Conservation (phyloP, 1,284 basidiomycete species). For the Cutaneotrichosporon spelunceum region DNA sequence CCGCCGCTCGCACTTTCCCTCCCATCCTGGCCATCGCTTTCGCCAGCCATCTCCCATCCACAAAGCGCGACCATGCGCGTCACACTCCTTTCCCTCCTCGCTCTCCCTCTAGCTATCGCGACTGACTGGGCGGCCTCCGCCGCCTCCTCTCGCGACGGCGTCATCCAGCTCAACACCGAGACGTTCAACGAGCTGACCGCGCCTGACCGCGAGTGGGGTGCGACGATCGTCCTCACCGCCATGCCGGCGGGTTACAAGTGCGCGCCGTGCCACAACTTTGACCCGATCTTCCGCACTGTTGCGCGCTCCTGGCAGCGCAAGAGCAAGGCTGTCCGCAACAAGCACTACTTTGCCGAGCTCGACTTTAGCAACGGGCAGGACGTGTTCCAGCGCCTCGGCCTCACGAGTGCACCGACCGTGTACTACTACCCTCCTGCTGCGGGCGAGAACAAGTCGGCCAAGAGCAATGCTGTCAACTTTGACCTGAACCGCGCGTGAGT, state of each 20-base stretch:
- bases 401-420: slow-evolving; percentile 75
- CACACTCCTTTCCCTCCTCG: slow-evolving; percentile 21
- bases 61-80: slow-evolving; percentile 27
- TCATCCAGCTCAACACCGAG: slow-evolving; percentile 72
- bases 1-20: background rate
- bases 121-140: slow-evolving; percentile 58
- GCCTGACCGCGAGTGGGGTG: slow-evolving; percentile 74
- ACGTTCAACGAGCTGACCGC: slow-evolving; percentile 66
- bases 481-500: slow-evolving; percentile 67
- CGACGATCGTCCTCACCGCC: slow-evolving; percentile 79
- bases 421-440: slow-evolving; percentile 69
- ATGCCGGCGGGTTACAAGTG: slow-evolving; percentile 68
- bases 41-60: background rate
- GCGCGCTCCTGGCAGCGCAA: slow-evolving; percentile 70
- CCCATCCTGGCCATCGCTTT: background rate
- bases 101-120: slow-evolving; percentile 29
- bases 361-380: slow-evolving; percentile 74
- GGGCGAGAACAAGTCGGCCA: slow-evolving; percentile 62
- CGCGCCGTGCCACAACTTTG: slow-evolving; percentile 63
- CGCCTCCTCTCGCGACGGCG: slow-evolving; percentile 62
- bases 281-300: slow-evolving; percentile 72
- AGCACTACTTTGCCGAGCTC: slow-evolving; percentile 85
- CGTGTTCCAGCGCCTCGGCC: slow-evolving; percentile 70
- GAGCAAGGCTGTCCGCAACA: slow-evolving; percentile 61
- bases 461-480: slow-evolving; percentile 62